Evolutionary conservation across 805 yeast genomes (phyloP), one percentile per base, ranked within the genome.

Genomic region (Komagataella mondaviorum): DNA sequence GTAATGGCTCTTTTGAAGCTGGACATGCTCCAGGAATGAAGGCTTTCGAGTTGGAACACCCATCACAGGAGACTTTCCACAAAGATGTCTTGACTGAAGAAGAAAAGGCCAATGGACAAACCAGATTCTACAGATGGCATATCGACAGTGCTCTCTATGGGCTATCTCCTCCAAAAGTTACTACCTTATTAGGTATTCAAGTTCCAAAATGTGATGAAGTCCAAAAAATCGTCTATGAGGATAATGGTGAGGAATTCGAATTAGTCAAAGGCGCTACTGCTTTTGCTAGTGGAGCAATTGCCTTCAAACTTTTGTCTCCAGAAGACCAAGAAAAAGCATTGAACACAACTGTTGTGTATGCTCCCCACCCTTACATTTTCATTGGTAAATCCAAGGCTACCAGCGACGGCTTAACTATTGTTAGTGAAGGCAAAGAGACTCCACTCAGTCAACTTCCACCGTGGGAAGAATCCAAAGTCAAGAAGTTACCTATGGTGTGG

Each of bases 71-170:
- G 57, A 75, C 83, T 1, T 88, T 88, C 76, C 96, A 88, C 69
- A 81, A 82, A 57, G 68, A 73, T 12, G 73, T 80, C 1, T 72
- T 88, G 55, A 70, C 81, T 16, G 75, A 77, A n/a, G 81, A 80
- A 47, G 79, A 88, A 56, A 76, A 83, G 55, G 76, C 71, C 6
- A 61, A 77, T 22, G 78, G 81, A 50, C 76, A 77, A 64, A 88
- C 96, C 2, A 75, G 95, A 59, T 88, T 82, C 65, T 88, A 88
- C 76, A 78, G 96, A 69, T 88, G 96, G 96, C 96, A 88, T 68
- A 87, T 88, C 56, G 96, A 88, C 66, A 83, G 93, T 44, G 96
- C 96, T 4, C 73, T 88, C 45, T 88, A 88, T 60, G 95, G 79
- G 44, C 74, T 88, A 58, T 79, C 90, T 14, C 96, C 96, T 24